Base-by-base conservation (phyloP, 2,329 filamentous ascomycete species). In the Hirsutella rhossiliensis region DNA sequence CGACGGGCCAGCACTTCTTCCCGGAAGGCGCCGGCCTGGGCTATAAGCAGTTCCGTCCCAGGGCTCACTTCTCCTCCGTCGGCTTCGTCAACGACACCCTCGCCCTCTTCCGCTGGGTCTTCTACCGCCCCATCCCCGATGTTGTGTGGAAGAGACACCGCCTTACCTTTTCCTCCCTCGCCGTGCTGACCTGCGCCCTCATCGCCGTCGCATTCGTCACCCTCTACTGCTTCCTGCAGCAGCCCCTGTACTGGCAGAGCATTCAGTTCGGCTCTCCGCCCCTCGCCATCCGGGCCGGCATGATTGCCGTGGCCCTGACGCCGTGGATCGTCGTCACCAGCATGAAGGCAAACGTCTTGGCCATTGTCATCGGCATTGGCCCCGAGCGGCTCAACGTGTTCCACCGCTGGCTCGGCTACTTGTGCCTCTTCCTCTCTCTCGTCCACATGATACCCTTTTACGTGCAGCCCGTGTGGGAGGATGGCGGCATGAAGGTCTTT, bases 361-460 rank as follows among this genome's bases (percentile, higher is more conserved):
- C 84, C 1, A 65, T 89, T 45, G 64, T 96, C 46, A 95, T 89
- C 5, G 90, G 90, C 13, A 90, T 97, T 51, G 87, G 88, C 3
- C 89, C 92, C 32, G 90, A 97, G 60, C 75, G 90, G 41, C 73
- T 97, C 42, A 96, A 95, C 53, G 89, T 96, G 29, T 75, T 96
- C 47, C 90, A 97, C 63, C 80, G 90, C 54, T 97, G 89, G 89
- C 79, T 84, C 8, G 87, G 84, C 27, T 95, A 95, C 58, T 66
- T 96, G 11, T 92, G 84, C 56, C 70, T 95, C 1, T 82, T 94
- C 48, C 68, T 96, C 45, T 82, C 85, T 27, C 68, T 96, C 44
- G 73, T 95, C 17, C 90, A 97, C 58, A 86, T 82, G 18, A 70
- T 95, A 15, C 90, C 90, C 0, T 97, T 94, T 58, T 95, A 94